Base-by-base conservation (phyloP, 495 filamentous ascomycete species). In the Daldinia vernicosa region DNA sequence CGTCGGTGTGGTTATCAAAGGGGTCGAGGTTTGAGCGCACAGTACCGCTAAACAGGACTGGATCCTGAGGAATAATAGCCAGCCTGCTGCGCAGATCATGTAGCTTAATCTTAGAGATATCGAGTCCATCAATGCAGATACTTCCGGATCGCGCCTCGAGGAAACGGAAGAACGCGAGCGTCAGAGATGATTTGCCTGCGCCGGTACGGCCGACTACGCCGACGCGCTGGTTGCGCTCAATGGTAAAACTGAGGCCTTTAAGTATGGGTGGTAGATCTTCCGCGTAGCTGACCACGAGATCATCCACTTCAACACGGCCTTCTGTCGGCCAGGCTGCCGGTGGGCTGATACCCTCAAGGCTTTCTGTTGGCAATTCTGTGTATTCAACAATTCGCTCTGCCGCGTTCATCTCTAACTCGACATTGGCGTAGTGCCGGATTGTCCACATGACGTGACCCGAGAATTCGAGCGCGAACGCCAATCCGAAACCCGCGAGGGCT, bases 191-290 rank as follows among this genome's bases (percentile, higher is more conserved):
- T 74, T 97, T 97, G 17, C 93, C 93, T 0, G 93, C 92, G 12
- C 93, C 93, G 9, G 93, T 97, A 19, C 93, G 89, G 11, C 93
- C 93, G 8, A 95, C 91, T 1, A 97, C 89, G 15, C 93, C 93
- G 39, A 97, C 81, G 3, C 92, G 84, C 76, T 97, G 88, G 71
- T 92, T 92, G 35, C 85, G 83, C 55, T 92, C 84, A 30, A 94
- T 82, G 8, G 78, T 82, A 79, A 97, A 94, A 28, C 81, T 87
- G 26, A 97, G 82, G 0, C 89, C 91, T 72, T 94, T 92, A 0
- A 97, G 80, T 0, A 95, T 89, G 0, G 92, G 86, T 0, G 90
- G 91, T 0, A 95, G 84, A 54, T 94, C 91, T 0, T 89, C 82
- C 4, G 92, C 92, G 74, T 96, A 97, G 22, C 85, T 84, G 1